Percentiles rank a stretch among this genome's conserved stretches.
These are phyloP conservation scores for Plasmodium cynomolgi DNA, from an alignment of 169 alveolate genomes.

Conservation along the genomic window DNA sequence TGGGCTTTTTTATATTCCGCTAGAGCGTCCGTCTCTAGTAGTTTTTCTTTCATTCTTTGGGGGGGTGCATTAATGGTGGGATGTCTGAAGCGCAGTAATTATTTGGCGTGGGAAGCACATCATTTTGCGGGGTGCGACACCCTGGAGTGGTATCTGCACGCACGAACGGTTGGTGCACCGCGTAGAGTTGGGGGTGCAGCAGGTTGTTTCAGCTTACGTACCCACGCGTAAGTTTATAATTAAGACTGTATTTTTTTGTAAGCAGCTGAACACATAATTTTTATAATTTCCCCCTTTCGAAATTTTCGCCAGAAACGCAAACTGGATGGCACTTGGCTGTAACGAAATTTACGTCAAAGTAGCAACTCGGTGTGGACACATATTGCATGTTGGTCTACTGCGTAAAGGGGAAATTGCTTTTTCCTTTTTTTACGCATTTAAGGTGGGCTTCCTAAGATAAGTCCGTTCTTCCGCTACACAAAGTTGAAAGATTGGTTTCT, in stretches of 20 bases:
- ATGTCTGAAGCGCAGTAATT: background rate
- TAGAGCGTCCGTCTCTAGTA: constrained; percentile 12
- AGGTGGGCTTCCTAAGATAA: background rate
- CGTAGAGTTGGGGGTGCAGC: background rate
- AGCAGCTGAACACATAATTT: background rate
- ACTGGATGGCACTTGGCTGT: background rate
- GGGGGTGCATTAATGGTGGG: background rate
- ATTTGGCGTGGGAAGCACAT: background rate
- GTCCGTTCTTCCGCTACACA: background rate
- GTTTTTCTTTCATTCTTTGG: constrained; percentile 32
- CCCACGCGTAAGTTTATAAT: background rate
- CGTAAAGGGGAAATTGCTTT: background rate
- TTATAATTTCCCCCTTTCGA: background rate
- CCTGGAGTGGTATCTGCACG: background rate
- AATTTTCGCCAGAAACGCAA: background rate
- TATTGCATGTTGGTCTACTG: background rate
- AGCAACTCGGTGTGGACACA: background rate
- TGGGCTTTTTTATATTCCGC: constrained; percentile 50
- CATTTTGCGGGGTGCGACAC: background rate
- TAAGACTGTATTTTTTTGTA: background rate
- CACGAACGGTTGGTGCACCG: background rate
- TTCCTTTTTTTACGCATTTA: background rate
- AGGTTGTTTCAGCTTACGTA: background rate
- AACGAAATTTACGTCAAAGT: background rate
- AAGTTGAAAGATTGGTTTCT: background rate